Evolutionary conservation across 2,329 filamentous ascomycete species (phyloP).

Genomic region (Phaeoacremonium minimum): DNA sequence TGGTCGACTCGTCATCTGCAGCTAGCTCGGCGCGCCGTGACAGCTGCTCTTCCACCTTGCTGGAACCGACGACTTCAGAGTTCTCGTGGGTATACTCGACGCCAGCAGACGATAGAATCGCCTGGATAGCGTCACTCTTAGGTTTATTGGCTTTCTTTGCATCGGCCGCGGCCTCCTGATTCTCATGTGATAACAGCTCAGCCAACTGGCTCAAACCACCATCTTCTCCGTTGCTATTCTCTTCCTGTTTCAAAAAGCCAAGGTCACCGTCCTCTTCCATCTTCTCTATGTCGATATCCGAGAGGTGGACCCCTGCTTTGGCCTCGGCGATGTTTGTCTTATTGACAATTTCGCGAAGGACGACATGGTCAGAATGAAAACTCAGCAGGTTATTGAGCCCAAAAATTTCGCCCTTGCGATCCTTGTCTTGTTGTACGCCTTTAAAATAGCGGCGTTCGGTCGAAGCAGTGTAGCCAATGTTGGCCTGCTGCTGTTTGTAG

Average conservation of each 20-base stretch:
- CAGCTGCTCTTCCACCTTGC: conserved; percentile 83
- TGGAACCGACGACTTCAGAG: conserved; percentile 87
- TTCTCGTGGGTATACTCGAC: conserved; percentile 97
- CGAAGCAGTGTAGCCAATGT: conserved; percentile 92
- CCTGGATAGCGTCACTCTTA: conserved; percentile 73
- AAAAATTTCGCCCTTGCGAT: conserved; percentile 89
- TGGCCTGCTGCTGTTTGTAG: conserved; percentile 98
- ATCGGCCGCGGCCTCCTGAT: conserved; percentile 31
- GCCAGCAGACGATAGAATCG: conserved; percentile 81
- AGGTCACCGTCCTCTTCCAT: conserved; percentile 42
- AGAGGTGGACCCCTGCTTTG: conserved; percentile 74
- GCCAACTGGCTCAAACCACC: conserved; percentile 72
- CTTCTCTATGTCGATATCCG: conserved; percentile 69
- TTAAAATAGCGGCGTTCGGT: conserved; percentile 92
- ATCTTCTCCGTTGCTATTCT: conserved; percentile 43
- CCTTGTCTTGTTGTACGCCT: conserved; percentile 79
- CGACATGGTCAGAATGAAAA: conserved; percentile 72
- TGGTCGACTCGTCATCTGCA: conserved; percentile 30
- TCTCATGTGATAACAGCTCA: conserved; percentile 45
- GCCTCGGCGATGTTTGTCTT: conserved; percentile 97
- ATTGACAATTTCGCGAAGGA: conserved; percentile 94
- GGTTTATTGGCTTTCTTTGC: conserved; percentile 28
- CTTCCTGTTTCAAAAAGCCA: conserved; percentile 37
- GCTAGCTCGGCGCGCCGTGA: conserved; percentile 69
- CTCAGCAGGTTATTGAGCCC: conserved; percentile 83